Percentiles rank a stretch among this genome's conserved stretches.
Conservation (phyloP, 352 stramenopile species). For the Globisporangium perplexum region DNA sequence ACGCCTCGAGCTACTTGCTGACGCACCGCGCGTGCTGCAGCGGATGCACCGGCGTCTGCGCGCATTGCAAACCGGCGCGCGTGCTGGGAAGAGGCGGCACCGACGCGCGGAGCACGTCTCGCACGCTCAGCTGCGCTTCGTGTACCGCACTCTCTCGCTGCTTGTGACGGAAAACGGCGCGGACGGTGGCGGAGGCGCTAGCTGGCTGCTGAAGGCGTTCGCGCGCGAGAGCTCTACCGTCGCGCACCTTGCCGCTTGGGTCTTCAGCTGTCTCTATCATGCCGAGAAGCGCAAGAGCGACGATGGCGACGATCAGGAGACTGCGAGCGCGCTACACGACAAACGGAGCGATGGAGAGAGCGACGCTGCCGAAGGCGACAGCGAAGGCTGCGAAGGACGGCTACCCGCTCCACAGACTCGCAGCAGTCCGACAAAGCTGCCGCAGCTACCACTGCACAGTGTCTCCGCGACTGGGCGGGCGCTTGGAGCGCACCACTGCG, state of each 20-base stretch:
- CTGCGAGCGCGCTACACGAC: not conserved
- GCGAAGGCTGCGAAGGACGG: not conserved
- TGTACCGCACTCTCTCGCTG: slow-evolving; percentile 21
- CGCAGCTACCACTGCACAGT: not conserved
- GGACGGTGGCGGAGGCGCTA: too few relatives aligned
- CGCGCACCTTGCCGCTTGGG: slow-evolving; percentile 40
- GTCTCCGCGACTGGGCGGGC: not conserved
- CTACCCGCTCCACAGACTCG: not conserved
- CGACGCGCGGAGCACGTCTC: slow-evolving; percentile 12
- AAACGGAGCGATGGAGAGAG: not conserved
- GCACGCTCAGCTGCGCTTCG: slow-evolving; percentile 30
- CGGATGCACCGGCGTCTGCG: slow-evolving; percentile 36
- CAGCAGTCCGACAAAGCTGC: not conserved
- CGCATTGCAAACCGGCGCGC: slow-evolving; percentile 15
- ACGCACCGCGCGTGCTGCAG: slow-evolving; percentile 20
- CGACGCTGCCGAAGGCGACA: not conserved
- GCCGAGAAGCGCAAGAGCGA: not conserved
- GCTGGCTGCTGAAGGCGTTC: slow-evolving; percentile 2
- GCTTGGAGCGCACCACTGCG: not conserved
- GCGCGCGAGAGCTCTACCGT: slow-evolving; percentile 39
- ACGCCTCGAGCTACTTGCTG: slow-evolving; percentile 40
- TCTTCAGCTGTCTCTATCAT: slow-evolving; percentile 30
- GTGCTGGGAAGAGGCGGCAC: not conserved
- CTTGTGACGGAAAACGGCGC: slow-evolving; percentile 9
- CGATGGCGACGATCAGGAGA: not conserved